These are phyloP conservation scores for Pseudotulostoma volvatum DNA, from an alignment of 495 filamentous ascomycete species.

Conservation along the genomic window DNA sequence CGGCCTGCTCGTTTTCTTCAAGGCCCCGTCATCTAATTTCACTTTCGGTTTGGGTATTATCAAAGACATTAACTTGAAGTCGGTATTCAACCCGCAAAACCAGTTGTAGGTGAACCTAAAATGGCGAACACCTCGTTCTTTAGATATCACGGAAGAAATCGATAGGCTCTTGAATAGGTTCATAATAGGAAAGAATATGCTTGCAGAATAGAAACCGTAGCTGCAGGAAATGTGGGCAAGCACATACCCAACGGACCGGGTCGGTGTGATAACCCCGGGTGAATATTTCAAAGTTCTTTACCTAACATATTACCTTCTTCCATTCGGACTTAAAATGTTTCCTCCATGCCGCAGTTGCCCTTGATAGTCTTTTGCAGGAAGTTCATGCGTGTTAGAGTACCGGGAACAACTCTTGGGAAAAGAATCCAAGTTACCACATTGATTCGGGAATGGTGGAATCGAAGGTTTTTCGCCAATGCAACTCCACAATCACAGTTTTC, in stretches of 20 bases:
- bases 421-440: neutral
- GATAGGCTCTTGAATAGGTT: too few relatives aligned
- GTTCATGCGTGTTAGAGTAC: neutral
- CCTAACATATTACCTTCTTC: slow-evolving; percentile 1
- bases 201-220: slow-evolving; percentile 8
- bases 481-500: neutral
- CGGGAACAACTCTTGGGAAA: neutral
- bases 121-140: slow-evolving; percentile 1
- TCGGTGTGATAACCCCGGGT: slow-evolving; percentile 1
- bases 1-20: neutral
- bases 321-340: slow-evolving; percentile 2
- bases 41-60: too few relatives aligned
- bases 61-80: neutral
- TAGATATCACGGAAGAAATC: too few relatives aligned
- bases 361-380: neutral
- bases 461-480: neutral
- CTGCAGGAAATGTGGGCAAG: slow-evolving; percentile 4
- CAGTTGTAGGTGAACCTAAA: slow-evolving; percentile 1
- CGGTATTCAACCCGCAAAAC: slow-evolving; percentile 2
- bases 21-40: neutral
- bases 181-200: neutral
- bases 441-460: neutral
- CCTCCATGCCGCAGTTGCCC: neutral
- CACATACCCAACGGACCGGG: slow-evolving; percentile 2
- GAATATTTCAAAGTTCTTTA: neutral